Evolutionary conservation across 2,329 filamentous ascomycete genomes (phyloP).

Genomic region (Fusarium sp.): DNA sequence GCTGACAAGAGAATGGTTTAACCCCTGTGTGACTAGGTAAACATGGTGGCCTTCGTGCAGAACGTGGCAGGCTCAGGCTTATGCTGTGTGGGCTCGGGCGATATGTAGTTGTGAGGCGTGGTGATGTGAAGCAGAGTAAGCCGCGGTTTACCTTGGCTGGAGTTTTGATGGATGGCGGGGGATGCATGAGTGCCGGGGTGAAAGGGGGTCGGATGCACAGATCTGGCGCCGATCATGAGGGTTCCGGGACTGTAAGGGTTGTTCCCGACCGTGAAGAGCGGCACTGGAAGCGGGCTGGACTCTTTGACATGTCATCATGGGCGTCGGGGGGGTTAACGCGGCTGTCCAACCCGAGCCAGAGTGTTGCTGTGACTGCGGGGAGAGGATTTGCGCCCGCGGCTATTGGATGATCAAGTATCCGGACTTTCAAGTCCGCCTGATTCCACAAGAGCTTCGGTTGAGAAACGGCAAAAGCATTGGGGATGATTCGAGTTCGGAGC

Average conservation of each 20-base stretch:
- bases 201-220: conserved; percentile 25
- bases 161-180: conserved; percentile 16
- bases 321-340: conserved; percentile 30
- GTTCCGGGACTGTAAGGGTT: conserved; percentile 20
- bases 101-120: conserved; percentile 28
- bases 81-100: conserved; percentile 12
- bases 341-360: conserved; percentile 27
- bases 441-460: conserved; percentile 22
- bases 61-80: conserved; percentile 12
- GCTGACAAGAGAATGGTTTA: conserved; percentile 26
- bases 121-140: conserved; percentile 16
- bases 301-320: conserved; percentile 23
- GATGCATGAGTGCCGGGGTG: conserved; percentile 21
- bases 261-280: conserved; percentile 12
- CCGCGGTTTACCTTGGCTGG: conserved; percentile 10
- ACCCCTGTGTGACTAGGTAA: conserved; percentile 17
- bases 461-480: neutral
- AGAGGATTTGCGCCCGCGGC: conserved; percentile 10
- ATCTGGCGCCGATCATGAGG: conserved; percentile 30
- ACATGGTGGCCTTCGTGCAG: conserved; percentile 10
- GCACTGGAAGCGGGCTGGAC: conserved; percentile 11
- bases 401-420: conserved; percentile 33
- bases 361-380: conserved; percentile 32
- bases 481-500: conserved; percentile 2
- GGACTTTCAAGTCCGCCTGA: conserved; percentile 42